A percentile compares a stretch with the other conserved stretches of the same genome.
phyloP scores from a whole-genome alignment of 345 rosid species.

The Jatropha curcas region DNA sequence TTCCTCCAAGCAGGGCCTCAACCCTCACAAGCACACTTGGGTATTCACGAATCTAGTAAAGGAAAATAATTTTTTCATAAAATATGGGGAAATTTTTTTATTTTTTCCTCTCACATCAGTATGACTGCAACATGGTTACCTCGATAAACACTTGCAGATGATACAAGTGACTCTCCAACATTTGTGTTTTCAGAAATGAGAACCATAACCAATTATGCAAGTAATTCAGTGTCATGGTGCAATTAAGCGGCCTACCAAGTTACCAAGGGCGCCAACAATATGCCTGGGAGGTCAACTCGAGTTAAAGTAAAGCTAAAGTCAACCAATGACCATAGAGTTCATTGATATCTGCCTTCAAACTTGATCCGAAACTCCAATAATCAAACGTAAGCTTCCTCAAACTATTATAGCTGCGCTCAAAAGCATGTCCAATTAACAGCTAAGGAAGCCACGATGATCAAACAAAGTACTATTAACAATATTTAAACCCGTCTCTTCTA shows the following conservation, averaged over 20 bases:
- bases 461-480: background rate
- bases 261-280: too few species aligned
- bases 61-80: too few species aligned
- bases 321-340: background rate
- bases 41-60: conserved; percentile 77
- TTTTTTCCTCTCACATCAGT: too few species aligned
- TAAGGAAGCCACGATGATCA: background rate
- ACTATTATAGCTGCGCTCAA: background rate
- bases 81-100: too few species aligned
- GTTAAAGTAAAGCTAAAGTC: too few species aligned
- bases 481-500: background rate
- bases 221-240: background rate
- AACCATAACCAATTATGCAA: too few species aligned
- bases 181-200: background rate
- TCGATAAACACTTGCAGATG: background rate
- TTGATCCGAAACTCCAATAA: background rate
- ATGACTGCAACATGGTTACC: background rate
- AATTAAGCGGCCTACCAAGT: background rate
- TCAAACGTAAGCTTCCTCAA: background rate
- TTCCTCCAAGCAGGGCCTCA: conserved; percentile 99
- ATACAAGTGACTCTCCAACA: background rate
- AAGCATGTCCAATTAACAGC: background rate
- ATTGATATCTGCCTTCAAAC: background rate
- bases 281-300: too few species aligned
- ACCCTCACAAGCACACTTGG: conserved; percentile 96